Base-by-base conservation (phyloP, 176 grass and related monocot genomes). In the Typha latifolia region DNA sequence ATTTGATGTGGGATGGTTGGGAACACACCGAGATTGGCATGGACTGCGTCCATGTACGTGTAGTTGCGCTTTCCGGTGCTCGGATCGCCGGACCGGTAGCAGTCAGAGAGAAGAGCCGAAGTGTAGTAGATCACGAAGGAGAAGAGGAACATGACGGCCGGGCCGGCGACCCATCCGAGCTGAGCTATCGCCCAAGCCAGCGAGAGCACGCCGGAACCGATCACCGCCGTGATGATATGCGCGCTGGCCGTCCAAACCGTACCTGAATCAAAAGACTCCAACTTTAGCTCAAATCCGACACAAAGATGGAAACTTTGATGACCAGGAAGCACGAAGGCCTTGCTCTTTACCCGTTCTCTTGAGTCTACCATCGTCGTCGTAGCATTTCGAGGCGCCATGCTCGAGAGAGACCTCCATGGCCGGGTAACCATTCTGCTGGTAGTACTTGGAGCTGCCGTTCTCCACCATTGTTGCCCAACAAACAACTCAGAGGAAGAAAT, bases 161-260 rank as follows among this genome's bases (percentile, higher is more conserved):
- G 93, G 47, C 93, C 93, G 13, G 88, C 93, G 61, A 86, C 68
- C 93, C 93, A 96, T 26, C 93, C 93, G 14, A 96, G 93, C 80
- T 96, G 93, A 62, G 85, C 93, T 51, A 96, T 89, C 26, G 87
- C 90, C 91, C 91, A 96, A 14, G 91, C 87, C 75, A 96, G 81
- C 19, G 91, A 91, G 79, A 96, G 79, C 66, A 84, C 91, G 0
- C 91, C 91, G 43, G 91, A 96, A 51, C 91, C 91, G 73, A 96
- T 96, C 59, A 96, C 93, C 32, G 93, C 88, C 67, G 88, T 91
- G 49, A 97, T 84, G 72, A 97, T 90, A 66, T 97, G 93, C 63
- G 93, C 88, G 68, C 82, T 78, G 51, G 93, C 85, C 67, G 88
- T 97, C 93, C 88, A 97, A 14, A 89, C 31, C 50, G 81, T 86